Conservation (phyloP, 768 basidiomycete species). For the Amanita exitialis region DNA sequence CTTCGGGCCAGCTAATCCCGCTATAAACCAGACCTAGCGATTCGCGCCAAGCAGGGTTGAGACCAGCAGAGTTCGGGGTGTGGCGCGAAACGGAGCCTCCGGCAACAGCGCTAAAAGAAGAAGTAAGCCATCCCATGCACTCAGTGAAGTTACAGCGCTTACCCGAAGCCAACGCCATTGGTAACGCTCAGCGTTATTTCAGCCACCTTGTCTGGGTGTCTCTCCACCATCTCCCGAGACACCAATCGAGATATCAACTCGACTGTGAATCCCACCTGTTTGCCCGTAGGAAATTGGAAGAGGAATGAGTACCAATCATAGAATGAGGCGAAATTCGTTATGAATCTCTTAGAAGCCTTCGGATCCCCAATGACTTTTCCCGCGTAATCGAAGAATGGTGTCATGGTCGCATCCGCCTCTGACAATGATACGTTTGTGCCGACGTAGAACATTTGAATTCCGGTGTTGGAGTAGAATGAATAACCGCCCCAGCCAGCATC, state of each 20-base stretch:
- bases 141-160: not conserved
- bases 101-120: constrained; percentile 23
- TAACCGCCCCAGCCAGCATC: not conserved
- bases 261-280: not conserved
- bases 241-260: not conserved
- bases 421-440: not conserved
- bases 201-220: not conserved
- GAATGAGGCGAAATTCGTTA: not conserved
- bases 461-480: constrained; percentile 8
- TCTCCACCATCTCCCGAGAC: not conserved
- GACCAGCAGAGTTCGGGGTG: constrained; percentile 26
- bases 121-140: not conserved
- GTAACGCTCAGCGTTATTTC: not conserved
- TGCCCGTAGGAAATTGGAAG: not conserved
- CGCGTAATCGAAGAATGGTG: not conserved
- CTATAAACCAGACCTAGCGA: constrained; percentile 22
- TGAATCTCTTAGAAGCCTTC: too few species aligned
- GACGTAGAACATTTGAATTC: not conserved
- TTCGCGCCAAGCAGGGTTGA: constrained; percentile 40
- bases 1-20: constrained; percentile 14
- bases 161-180: not conserved
- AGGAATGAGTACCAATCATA: not conserved
- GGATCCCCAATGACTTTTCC: not conserved
- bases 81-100: constrained; percentile 32
- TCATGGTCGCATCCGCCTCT: not conserved